A percentile compares a stretch with the other conserved stretches of the same genome.
phyloP scores from a whole-genome alignment of 495 filamentous ascomycete species.

The Aspergillus hancockii region DNA sequence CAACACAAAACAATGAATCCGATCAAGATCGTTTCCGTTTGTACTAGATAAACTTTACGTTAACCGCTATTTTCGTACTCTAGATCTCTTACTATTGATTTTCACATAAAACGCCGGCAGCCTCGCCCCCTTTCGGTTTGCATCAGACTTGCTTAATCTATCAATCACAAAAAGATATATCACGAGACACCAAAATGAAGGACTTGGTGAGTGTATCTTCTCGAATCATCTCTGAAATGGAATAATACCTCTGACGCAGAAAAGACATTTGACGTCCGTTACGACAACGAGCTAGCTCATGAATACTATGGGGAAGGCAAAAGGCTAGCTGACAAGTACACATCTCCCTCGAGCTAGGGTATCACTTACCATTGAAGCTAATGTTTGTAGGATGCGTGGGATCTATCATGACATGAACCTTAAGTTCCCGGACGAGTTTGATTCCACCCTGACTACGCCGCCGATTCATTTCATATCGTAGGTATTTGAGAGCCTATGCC shows the following conservation, averaged over 20 bases:
- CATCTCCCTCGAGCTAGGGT: not conserved
- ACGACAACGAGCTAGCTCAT: conserved; percentile 22
- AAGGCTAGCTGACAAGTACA: conserved; percentile 19
- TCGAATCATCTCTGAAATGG: too few species aligned
- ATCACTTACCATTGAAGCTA: not conserved
- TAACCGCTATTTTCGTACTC: too few species aligned
- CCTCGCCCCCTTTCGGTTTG: too few species aligned
- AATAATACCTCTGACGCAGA: not conserved
- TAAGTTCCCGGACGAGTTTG: conserved; percentile 20
- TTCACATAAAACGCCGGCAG: too few species aligned
- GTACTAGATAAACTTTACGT: too few species aligned
- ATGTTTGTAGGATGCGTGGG: conserved; percentile 11
- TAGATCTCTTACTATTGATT: too few species aligned
- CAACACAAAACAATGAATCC: too few species aligned
- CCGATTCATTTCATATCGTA: conserved; percentile 27
- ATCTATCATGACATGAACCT: conserved; percentile 20
- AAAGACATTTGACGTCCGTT: conserved; percentile 29
- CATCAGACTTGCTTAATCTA: not conserved
- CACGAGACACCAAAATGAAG: not conserved
- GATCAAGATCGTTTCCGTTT: too few species aligned
- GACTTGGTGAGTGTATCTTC: not conserved
- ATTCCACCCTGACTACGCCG: conserved; percentile 20
- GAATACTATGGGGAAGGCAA: conserved; percentile 25
- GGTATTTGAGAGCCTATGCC: not conserved
- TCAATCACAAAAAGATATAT: not conserved